Base-by-base conservation (phyloP, 1,284 basidiomycete genomes). In the Moniliophthora roreri region DNA sequence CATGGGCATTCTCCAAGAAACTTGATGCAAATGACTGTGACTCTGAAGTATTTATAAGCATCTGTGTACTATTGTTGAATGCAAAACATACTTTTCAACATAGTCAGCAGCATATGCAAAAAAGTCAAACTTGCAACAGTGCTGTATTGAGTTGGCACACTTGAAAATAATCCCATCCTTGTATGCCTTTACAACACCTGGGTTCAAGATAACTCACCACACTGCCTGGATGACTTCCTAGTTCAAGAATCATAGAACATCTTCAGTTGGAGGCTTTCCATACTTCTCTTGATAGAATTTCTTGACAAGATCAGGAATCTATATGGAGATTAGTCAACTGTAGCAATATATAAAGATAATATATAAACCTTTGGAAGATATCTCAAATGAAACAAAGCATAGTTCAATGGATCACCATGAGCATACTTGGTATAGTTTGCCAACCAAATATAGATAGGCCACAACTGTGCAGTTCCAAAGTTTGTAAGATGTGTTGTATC, bases 361-460 rank as follows among this genome's bases (percentile, higher is more conserved):
- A n/a, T n/a, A n/a, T 21, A 26, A 57, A 53, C 61, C 16, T 36
- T 52, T 3, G 65, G 67, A 13, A 72, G 58, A 42, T 69, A 70
- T 0, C 67, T 66, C 2, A 72, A 11, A 50, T 70, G 67, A 44
- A 72, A 65, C 16, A 58, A 62, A 5, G 63, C 58, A 44, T 50
- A 38, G 4, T 51, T 28, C 5, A 21, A 39, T 13, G 45, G 51
- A 32, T 42, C 59, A 50, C 36, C 42, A 23, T 62, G 52, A 2
- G 24, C 35, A 45, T 64, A 65, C 54, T 69, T 67, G 6, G 60
- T 58, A 23, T 66, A 60, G n/a, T 66, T 68, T 0, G 65, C 62
- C n/a, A 69, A 61, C 24, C 37, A 68, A 0, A 67, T 20, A 11
- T 70, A 70, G 0, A 67, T 23, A 0, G 65, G 69, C 69, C 68